These are phyloP conservation scores for Kluyveromyces siamensis DNA, from an alignment of 805 yeast species.

Conservation along the genomic window DNA sequence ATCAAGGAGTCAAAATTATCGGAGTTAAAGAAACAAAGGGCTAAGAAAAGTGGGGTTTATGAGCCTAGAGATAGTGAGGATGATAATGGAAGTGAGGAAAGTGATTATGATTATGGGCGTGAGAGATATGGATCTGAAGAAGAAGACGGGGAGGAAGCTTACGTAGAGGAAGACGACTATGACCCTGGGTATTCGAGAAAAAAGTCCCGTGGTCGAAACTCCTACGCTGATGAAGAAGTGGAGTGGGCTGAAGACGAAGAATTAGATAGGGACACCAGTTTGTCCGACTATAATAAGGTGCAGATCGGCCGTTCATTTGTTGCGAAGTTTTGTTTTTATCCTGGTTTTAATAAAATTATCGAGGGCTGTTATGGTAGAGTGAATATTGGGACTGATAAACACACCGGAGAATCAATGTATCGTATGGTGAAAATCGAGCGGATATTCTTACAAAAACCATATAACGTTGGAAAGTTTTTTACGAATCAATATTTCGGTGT, in stretches of 20 bases:
- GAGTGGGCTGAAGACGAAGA: conserved; percentile 40
- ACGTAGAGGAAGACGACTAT: conserved; percentile 34
- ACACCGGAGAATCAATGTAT: conserved; percentile 57
- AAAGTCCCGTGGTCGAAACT: conserved; percentile 30
- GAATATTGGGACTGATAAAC: conserved; percentile 64
- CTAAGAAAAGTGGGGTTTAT: conserved; percentile 43
- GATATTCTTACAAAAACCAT: conserved; percentile 44
- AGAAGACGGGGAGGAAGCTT: conserved; percentile 30
- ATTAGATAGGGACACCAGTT: conserved; percentile 37
- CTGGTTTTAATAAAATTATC: conserved; percentile 63
- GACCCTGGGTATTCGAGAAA: conserved; percentile 27
- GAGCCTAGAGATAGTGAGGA: conserved; percentile 38
- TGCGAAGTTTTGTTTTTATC: conserved; percentile 69
- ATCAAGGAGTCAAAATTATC: conserved; percentile 46
- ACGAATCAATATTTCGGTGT: conserved; percentile 58
- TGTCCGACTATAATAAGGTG: conserved; percentile 61
- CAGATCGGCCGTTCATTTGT: conserved; percentile 72
- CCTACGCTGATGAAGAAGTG: conserved; percentile 35
- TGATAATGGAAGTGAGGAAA: conserved; percentile 36
- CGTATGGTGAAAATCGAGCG: conserved; percentile 77
- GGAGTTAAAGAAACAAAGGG: conserved; percentile 69
- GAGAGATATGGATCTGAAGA: conserved; percentile 32
- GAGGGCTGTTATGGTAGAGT: conserved; percentile 75
- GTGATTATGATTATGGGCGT: conserved; percentile 31
- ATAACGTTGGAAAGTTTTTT: conserved; percentile 39